These are phyloP conservation scores for Omphalotus olearius DNA, from an alignment of 1,284 basidiomycete genomes.

Conservation along the genomic window DNA sequence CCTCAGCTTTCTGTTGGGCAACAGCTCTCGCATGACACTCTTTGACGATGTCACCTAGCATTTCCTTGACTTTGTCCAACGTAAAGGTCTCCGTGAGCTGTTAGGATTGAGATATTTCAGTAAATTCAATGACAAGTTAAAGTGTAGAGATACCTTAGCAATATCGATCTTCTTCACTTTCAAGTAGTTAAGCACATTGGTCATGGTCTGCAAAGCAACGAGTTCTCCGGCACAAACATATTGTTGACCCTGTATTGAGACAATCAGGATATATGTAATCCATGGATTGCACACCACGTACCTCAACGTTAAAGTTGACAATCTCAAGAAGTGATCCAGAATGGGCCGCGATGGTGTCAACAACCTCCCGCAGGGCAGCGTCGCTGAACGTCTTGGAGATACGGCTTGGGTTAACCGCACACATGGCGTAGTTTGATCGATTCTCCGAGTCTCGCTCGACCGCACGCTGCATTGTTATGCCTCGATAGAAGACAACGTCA, in stretches of 20 bases:
- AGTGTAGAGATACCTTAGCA: conserved; percentile 61
- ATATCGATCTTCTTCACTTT: conserved; percentile 98
- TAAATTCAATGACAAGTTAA: not conserved
- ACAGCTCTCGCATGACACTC: conserved; percentile 78
- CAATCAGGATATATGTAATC: conserved; percentile 5
- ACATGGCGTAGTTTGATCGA: conserved; percentile 97
- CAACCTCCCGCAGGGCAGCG: conserved; percentile 89
- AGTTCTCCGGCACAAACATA: conserved; percentile 98
- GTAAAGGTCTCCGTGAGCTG: conserved; percentile 83
- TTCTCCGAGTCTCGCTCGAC: conserved; percentile 92
- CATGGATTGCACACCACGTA: conserved; percentile 27
- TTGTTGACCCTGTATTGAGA: conserved; percentile 73
- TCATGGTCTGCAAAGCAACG: conserved; percentile 88
- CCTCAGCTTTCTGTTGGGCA: conserved; percentile 77
- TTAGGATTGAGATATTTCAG: conserved; percentile 10
- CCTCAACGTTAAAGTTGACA: conserved; percentile 97
- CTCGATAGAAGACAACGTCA: conserved; percentile 98
- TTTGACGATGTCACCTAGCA: conserved; percentile 87
- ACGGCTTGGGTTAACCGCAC: conserved; percentile 95
- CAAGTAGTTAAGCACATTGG: conserved; percentile 94
- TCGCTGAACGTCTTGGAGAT: conserved; percentile 94
- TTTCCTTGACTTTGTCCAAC: conserved; percentile 88
- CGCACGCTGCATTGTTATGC: conserved; percentile 98
- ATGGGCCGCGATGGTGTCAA: conserved; percentile 79
- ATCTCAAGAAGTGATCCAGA: conserved; percentile 89